Evolutionary conservation across 1,284 basidiomycete species (phyloP), one percentile per base, ranked within the genome.

Genomic region (Rhizopogon parksii): DNA sequence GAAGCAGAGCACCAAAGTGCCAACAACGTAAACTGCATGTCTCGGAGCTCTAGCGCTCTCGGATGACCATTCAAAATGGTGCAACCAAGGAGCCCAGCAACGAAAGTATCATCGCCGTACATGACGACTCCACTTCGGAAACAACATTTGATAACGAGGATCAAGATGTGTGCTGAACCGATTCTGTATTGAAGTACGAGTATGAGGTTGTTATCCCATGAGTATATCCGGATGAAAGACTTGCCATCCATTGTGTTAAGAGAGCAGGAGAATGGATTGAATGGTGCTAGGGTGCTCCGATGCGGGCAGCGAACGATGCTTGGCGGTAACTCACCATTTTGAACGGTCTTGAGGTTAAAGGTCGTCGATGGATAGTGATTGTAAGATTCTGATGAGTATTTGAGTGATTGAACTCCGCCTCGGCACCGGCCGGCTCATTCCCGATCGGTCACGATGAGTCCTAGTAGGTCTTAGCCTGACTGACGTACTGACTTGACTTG

Each of bases 1-100:
- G 60, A 53, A 34, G 30, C 42, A 45, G 4, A 45, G 36, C 54
- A 53, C 36, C 45, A 39, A 51, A 59, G 67, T 58, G 62, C 65
- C 60, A 62, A 53, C 55, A 64, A 56, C 55, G 62, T 60, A 64
- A 62, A 65, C 67, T 66, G 71, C 70, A 68, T 64, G 73, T 76
- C 74, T 81, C 80, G 83, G 84, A 85, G 84, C 83, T 86, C 83
- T 86, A 86, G 71, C 32, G 27, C 49, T 35, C 32, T 17, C 9
- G 30, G 49, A 51, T 17, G 19, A 37, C 47, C 60, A 63, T 64
- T 57, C 60, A 40, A 45, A 52, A 65, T 30, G 42, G 15, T 19
- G 17, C 42, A 45, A 30, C 24, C 51, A 14, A 59, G 51, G 57
- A 57, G 63, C 61, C 65, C 68, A 69, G 67, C 65, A 64, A 35